Evolutionary conservation across 140 eudicot genomes (phyloP), one percentile per base, ranked within the genome.

Genomic region (Anethum foeniculum): DNA sequence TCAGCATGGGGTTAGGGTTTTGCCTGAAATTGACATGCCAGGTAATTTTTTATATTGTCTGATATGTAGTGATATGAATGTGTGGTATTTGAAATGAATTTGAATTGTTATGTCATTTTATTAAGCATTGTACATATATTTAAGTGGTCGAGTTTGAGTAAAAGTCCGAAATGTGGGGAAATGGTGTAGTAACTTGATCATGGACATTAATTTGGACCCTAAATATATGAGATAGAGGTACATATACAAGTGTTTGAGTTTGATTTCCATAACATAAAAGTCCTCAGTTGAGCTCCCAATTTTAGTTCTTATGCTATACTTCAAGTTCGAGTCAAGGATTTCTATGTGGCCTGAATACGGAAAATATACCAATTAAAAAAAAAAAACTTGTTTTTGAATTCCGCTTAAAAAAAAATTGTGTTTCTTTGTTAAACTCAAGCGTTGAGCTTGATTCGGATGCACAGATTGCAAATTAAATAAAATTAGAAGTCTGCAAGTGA

Each of bases 11-110:
- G 96, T 95, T 8, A 79, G 99, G 77, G 93, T 95, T 64, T 49
- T 95, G 27, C 99, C 99, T 6, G 99, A 95, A 84, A 86, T 95
- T 48, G 99, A 95, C 73, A 86, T 93, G 94, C 99, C 99, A 0
- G 99, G 99, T 95, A 14, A 71, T 82, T 74, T 15, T 43, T 28
- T 10, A 25, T 5, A 1, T 2, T 28, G 7, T 13, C 15, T 25
- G 6, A 51, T 51, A 51, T 51, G n/a, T 16, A 16, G 23, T 51
- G 7, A 5, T 52, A 52, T 52, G 25, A 19, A 52, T 52, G 6
- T 52, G 7, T 18, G 25, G 19, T 52, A 19, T 6, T 18, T 6
- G 9, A 52, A 18, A 32, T 69, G 2, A 21, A 19, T 9, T 23
- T 9, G 23, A 39, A 43, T 13, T 73, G 56, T 41, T 11, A 23